Evolutionary conservation across 257 asterid species (phyloP).

Genomic region (Nicotiana undulata): DNA sequence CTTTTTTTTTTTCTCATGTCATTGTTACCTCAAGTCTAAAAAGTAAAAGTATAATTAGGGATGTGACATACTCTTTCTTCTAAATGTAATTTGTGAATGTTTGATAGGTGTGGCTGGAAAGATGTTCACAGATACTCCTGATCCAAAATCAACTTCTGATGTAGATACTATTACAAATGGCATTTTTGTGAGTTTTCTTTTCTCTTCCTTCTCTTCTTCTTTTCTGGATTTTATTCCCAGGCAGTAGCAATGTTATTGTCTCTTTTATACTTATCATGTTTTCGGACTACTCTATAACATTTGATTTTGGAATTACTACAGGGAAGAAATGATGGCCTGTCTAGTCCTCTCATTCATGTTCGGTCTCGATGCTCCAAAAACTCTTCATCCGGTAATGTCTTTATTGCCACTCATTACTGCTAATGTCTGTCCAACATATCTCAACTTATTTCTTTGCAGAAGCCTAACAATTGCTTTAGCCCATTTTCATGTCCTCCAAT

Average conservation of each 20-base stretch:
- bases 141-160: slow-evolving; percentile 1
- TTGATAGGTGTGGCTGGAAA: slow-evolving; percentile 23
- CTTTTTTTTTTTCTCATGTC: not conserved
- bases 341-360: not conserved
- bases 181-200: slow-evolving; percentile 20
- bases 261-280: not conserved
- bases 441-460: not conserved
- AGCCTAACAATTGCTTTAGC: not conserved
- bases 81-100: not conserved
- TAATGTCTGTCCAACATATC: not conserved
- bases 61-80: not conserved
- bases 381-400: not conserved
- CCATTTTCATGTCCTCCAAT: not conserved
- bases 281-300: not conserved
- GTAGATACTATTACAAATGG: not conserved
- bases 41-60: not conserved
- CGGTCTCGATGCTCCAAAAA: slow-evolving; percentile 10
- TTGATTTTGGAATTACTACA: slow-evolving; percentile 4
- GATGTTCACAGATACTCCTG: slow-evolving; percentile 15
- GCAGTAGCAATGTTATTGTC: not conserved
- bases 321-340: slow-evolving; percentile 1
- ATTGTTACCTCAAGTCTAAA: not conserved
- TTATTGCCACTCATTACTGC: not conserved
- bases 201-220: not conserved
- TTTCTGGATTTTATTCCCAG: not conserved